Evolutionary conservation across 176 grass and related monocot species (phyloP).

Genomic region (Canna indica): DNA sequence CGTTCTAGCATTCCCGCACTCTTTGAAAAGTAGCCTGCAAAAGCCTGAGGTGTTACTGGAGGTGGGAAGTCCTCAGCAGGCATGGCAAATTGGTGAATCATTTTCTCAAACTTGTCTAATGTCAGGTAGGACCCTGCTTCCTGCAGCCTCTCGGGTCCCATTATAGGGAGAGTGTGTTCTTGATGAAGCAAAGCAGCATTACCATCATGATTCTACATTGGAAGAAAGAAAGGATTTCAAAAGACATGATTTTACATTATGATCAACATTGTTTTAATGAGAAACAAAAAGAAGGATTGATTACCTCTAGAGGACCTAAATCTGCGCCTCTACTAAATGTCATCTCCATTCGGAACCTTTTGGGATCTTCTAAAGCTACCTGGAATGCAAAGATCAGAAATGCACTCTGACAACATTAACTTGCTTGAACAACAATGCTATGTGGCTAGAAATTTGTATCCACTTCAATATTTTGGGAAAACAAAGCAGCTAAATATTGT

Average conservation of each 20-base stretch:
- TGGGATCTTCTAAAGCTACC: conserved; percentile 78
- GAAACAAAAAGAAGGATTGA: neutral
- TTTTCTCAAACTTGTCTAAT: conserved; percentile 81
- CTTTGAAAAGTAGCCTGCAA: conserved; percentile 53
- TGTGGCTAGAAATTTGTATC: neutral
- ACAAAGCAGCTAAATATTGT: neutral
- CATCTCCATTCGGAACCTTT: conserved; percentile 97
- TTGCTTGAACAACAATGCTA: neutral
- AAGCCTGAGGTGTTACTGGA: conserved; percentile 40
- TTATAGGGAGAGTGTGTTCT: conserved; percentile 77
- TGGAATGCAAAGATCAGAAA: conserved; percentile 20
- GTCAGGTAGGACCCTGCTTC: conserved; percentile 72
- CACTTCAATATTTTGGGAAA: too few species aligned
- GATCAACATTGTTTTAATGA: neutral
- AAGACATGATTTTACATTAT: conserved; percentile 15
- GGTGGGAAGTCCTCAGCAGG: conserved; percentile 91
- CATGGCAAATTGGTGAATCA: conserved; percentile 79
- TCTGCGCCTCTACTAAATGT: conserved; percentile 89
- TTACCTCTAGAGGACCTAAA: conserved; percentile 62
- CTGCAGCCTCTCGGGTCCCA: conserved; percentile 76
- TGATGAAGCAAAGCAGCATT: conserved; percentile 48
- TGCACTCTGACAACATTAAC: neutral
- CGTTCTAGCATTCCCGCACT: conserved; percentile 34
- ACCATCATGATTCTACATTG: conserved; percentile 37
- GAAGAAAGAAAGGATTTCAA: neutral